Evolutionary conservation across 306 rosid species (phyloP).

Genomic region (Cercis canadensis): DNA sequence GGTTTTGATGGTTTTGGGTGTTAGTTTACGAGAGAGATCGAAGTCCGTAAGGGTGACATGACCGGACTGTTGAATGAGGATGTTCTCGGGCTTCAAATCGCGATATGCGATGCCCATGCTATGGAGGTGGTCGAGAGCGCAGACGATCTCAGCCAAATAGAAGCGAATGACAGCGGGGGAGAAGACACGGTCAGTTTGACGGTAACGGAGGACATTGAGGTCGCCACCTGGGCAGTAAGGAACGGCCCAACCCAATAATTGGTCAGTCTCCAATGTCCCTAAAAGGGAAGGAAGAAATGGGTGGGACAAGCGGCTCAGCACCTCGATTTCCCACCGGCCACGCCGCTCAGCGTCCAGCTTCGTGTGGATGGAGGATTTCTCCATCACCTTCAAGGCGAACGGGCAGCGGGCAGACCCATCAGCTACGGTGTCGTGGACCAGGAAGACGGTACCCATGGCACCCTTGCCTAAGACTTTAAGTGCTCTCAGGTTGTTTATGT

Average conservation of each 20-base stretch:
- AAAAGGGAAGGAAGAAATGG: conserved; percentile 73
- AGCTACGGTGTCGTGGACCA: conserved; percentile 51
- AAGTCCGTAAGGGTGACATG: conserved; percentile 96
- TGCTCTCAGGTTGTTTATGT: conserved; percentile 61
- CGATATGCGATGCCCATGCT: conserved; percentile 79
- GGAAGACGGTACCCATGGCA: conserved; percentile 96
- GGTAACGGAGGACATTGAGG: conserved; percentile 84
- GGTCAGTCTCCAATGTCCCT: conserved; percentile 58
- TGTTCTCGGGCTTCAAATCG: conserved; percentile 93
- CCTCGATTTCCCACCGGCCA: conserved; percentile 82
- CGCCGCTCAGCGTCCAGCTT: conserved; percentile 80
- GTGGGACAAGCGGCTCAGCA: conserved; percentile 62
- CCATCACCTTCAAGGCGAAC: conserved; percentile 82
- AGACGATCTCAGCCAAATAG: conserved; percentile 83
- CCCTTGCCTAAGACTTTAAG: conserved; percentile 83
- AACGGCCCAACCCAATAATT: conserved; percentile 74
- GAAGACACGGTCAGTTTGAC: conserved; percentile 76
- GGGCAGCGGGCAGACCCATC: conserved; percentile 43
- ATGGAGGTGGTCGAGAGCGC: conserved; percentile 83
- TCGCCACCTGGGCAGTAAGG: conserved; percentile 97
- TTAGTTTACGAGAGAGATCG: conserved; percentile 77
- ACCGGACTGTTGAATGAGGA: conserved; percentile 84
- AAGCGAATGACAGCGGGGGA: conserved; percentile 79
- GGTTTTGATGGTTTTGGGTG: conserved; percentile 43
- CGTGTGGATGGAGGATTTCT: conserved; percentile 58